Evolutionary conservation across 2,329 filamentous ascomycete genomes (phyloP).

Genomic region (Talaromyces verruculosus): DNA sequence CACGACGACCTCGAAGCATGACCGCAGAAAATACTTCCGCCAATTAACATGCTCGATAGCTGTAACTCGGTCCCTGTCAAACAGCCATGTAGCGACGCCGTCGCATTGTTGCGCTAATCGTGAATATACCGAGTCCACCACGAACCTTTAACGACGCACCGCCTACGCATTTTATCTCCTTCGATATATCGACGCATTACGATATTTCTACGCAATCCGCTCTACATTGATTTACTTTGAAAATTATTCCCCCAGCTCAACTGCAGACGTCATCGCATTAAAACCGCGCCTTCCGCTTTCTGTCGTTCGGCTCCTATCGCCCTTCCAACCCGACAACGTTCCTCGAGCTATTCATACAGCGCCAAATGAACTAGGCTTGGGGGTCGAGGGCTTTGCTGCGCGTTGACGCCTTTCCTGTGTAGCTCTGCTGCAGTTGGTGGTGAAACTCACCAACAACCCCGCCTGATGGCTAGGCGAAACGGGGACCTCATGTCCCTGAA

Average conservation of each 20-base stretch:
- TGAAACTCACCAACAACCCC: slow-evolving; percentile 10
- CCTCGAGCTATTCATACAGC: not conserved
- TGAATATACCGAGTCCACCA: not conserved
- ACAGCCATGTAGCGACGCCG: slow-evolving; percentile 22
- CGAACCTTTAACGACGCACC: not conserved
- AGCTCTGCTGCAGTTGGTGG: slow-evolving; percentile 3
- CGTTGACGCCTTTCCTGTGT: not conserved
- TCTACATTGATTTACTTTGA: not conserved
- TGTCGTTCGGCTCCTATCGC: not conserved
- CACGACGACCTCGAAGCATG: not conserved
- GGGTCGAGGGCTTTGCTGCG: not conserved
- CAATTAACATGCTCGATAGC: not conserved
- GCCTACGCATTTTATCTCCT: not conserved
- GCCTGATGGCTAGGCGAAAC: slow-evolving; percentile 35
- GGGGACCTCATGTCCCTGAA: slow-evolving; percentile 34
- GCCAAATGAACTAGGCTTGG: slow-evolving; percentile 13
- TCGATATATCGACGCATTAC: not conserved
- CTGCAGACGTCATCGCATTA: not conserved
- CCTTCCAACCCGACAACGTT: not conserved
- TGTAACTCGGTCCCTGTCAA: not conserved
- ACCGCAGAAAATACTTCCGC: not conserved
- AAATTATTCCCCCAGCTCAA: not conserved
- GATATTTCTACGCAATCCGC: too few species aligned
- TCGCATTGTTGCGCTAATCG: slow-evolving; percentile 22
- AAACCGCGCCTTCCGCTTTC: not conserved